phyloP scores from a whole-genome alignment of 2,329 filamentous ascomycete genomes.

The Berkeleyomyces rouxiae region DNA sequence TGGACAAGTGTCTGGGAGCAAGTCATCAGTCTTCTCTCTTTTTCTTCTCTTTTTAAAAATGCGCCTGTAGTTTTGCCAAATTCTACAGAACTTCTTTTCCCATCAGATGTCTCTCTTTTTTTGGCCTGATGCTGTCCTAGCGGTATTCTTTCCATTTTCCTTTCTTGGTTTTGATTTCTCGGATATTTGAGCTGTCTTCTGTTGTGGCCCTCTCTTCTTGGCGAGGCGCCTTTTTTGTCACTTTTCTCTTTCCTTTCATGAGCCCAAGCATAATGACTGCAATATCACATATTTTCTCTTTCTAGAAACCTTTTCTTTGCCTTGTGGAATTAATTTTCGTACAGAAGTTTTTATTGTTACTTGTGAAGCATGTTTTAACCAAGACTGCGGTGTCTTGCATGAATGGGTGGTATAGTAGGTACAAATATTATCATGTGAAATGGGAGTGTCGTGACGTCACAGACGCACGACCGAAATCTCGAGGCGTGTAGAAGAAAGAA shows the following conservation, averaged over 20 bases:
- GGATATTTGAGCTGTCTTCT: neutral
- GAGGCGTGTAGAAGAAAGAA: no score
- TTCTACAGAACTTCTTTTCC: no score
- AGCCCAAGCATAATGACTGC: slow-evolving; percentile 10
- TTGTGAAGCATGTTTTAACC: neutral
- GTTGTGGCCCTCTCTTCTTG: neutral
- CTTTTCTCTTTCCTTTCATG: neutral
- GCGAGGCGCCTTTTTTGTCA: neutral
- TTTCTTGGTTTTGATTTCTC: neutral
- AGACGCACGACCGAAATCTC: no score
- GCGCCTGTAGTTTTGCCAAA: neutral
- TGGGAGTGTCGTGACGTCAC: no score
- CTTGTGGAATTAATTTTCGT: neutral
- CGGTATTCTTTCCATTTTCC: neutral
- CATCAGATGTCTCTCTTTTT: neutral
- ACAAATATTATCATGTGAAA: no score
- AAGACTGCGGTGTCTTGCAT: neutral
- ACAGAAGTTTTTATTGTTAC: neutral
- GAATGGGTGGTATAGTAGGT: no score
- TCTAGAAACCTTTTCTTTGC: neutral
- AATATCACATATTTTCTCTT: neutral
- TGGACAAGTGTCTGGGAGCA: neutral
- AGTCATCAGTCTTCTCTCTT: neutral
- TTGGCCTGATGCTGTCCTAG: neutral
- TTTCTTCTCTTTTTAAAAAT: neutral